Percentiles rank a stretch among this genome's conserved stretches.
Evolutionary conservation across 2,329 filamentous ascomycete species (phyloP).

Genomic region (Plectosphaerella plurivora): DNA sequence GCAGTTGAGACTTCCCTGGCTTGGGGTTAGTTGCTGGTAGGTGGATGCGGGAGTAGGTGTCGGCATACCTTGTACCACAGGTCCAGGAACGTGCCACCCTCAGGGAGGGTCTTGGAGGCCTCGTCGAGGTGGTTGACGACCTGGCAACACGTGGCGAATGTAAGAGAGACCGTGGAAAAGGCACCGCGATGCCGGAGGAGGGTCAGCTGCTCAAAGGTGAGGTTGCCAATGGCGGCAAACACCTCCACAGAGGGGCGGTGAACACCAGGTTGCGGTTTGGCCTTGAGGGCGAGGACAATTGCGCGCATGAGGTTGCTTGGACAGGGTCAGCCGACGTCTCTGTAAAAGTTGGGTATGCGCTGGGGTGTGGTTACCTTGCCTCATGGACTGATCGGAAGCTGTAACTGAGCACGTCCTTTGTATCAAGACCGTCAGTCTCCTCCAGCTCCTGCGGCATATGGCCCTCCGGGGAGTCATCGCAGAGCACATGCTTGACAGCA

Average conservation of each 20-base stretch:
- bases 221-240: constrained; percentile 62
- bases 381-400: constrained; percentile 95
- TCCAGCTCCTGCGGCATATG: constrained; percentile 74
- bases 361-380: constrained; percentile 58
- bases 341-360: not conserved
- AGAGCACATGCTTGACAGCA: constrained; percentile 72
- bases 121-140: constrained; percentile 45
- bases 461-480: constrained; percentile 91
- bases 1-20: constrained; percentile 59
- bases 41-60: not conserved
- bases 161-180: constrained; percentile 87
- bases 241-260: constrained; percentile 47
- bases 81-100: constrained; percentile 42
- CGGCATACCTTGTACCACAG: constrained; percentile 64
- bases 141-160: constrained; percentile 77
- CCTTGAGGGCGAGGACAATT: constrained; percentile 51
- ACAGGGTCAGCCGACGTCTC: not conserved
- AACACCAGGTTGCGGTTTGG: constrained; percentile 34
- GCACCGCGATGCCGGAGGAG: constrained; percentile 85
- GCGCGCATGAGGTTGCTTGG: constrained; percentile 65
- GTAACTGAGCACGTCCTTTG: constrained; percentile 88
- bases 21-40: constrained; percentile 10
- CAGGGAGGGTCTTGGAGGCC: constrained; percentile 5
- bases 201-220: constrained; percentile 79
- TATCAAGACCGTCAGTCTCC: constrained; percentile 65